Evolutionary conservation across 1,139 yeast genomes (phyloP).

Genomic region (Lodderomyces pseudojiufengensis): DNA sequence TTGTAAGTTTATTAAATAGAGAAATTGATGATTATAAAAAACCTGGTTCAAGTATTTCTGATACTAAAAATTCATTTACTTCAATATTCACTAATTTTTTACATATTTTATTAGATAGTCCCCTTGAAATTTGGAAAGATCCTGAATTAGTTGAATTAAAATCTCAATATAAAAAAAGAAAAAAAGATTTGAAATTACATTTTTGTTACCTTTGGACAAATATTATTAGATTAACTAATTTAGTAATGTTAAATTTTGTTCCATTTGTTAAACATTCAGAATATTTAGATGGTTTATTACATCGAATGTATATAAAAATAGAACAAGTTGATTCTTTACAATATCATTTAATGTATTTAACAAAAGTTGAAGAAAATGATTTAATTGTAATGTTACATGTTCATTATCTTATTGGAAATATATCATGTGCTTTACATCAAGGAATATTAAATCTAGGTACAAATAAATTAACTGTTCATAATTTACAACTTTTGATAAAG

Average conservation of each 20-base stretch:
- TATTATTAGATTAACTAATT: constrained; percentile 30
- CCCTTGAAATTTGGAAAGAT: constrained; percentile 35
- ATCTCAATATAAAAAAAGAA: constrained; percentile 17
- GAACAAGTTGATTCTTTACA: constrained; percentile 25
- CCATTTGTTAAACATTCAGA: constrained; percentile 23
- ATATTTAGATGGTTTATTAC: constrained; percentile 20
- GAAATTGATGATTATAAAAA: constrained; percentile 18
- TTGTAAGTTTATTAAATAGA: constrained; percentile 24
- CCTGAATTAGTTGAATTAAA: constrained; percentile 27
- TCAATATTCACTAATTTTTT: constrained; percentile 18
- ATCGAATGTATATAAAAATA: constrained; percentile 20
- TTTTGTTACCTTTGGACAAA: constrained; percentile 38
- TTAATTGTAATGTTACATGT: constrained; percentile 23
- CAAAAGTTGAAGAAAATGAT: constrained; percentile 18
- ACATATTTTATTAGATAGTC: constrained; percentile 14
- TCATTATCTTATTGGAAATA: constrained; percentile 28
- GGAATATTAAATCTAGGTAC: constrained; percentile 24
- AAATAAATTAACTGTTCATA: constrained; percentile 21
- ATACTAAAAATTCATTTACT: constrained; percentile 18
- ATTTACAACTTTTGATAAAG: constrained; percentile 20
- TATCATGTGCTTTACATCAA: constrained; percentile 22
- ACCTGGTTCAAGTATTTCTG: constrained; percentile 14
- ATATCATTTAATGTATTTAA: constrained; percentile 24
- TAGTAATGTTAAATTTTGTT: constrained; percentile 26
- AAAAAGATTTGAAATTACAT: constrained; percentile 29